These are phyloP conservation scores for Loxodes magnus DNA, from an alignment of 73 alveolate species.

Conservation along the genomic window DNA sequence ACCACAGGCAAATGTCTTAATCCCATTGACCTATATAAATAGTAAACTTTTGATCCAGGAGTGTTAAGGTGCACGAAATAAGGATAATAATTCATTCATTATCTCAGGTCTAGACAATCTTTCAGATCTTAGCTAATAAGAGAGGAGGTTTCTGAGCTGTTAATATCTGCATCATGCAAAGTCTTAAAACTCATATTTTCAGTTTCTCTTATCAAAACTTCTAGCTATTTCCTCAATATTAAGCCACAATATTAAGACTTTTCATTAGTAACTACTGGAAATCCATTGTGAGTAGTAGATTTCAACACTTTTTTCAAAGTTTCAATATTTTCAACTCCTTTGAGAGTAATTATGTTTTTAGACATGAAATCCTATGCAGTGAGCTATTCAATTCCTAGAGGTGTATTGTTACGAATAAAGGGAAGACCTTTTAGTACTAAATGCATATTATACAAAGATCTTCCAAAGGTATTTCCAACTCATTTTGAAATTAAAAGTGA, in stretches of 20 bases:
- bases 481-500: constrained; percentile 31
- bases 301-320: background rate
- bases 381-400: no score
- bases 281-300: constrained; percentile 14
- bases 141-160: background rate
- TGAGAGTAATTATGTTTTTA: constrained; percentile 1
- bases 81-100: constrained; percentile 1
- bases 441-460: constrained; percentile 27
- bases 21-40: constrained; percentile 17
- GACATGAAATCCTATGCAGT: no score
- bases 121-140: background rate
- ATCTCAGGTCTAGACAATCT: constrained; percentile 4
- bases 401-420: no score
- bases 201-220: background rate
- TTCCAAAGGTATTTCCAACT: constrained; percentile 35
- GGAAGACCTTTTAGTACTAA: no score
- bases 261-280: constrained; percentile 13
- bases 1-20: constrained; percentile 24
- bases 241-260: background rate
- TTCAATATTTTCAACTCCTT: background rate
- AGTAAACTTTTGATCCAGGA: constrained; percentile 10
- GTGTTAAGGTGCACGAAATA: constrained; percentile 6
- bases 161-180: background rate
- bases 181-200: background rate
- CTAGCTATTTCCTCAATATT: background rate